These are phyloP conservation scores for Talaromyces marneffei DNA, from an alignment of 2,329 filamentous ascomycete species.

Conservation along the genomic window DNA sequence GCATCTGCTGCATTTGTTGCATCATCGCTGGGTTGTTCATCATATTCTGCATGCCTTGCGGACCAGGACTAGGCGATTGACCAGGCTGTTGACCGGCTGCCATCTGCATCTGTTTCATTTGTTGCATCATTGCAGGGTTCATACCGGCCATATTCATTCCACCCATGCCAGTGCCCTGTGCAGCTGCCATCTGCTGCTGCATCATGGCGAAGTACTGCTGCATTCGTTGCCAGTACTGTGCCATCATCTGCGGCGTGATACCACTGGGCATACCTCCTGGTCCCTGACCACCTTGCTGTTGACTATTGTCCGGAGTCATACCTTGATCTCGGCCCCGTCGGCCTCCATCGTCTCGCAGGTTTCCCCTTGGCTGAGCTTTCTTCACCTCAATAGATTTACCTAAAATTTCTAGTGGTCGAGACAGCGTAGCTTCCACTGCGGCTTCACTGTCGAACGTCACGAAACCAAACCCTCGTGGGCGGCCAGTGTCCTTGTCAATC, in stretches of 20 bases:
- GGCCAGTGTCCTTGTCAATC: conserved; percentile 99
- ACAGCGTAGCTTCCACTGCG: conserved; percentile 86
- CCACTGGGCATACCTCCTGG: conserved; percentile 46
- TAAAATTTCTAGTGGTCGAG: conserved; percentile 79
- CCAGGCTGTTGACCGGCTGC: conserved; percentile 34
- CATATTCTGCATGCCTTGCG: conserved; percentile 50
- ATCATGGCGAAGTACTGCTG: conserved; percentile 94
- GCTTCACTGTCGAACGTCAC: conserved; percentile 96
- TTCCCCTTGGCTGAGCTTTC: conserved; percentile 91
- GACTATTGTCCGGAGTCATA: conserved; percentile 31
- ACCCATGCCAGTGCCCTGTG: conserved; percentile 39
- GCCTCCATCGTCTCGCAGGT: conserved; percentile 73
- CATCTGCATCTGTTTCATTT: conserved; percentile 59
- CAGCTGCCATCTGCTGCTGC: conserved; percentile 76
- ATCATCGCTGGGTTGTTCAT: conserved; percentile 66
- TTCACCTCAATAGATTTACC: conserved; percentile 98
- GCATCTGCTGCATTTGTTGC: conserved; percentile 65
- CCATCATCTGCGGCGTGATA: conserved; percentile 96
- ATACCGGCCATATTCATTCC: conserved; percentile 55
- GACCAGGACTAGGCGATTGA: conserved; percentile 42
- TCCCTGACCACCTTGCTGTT: conserved; percentile 42
- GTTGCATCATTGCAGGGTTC: conserved; percentile 71
- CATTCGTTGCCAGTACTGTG: conserved; percentile 97
- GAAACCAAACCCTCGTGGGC: conserved; percentile 92
- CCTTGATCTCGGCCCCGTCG: conserved; percentile 38